Conservation (phyloP, 108 stramenopile species). For the Cyclotella choctawhatcheeana region DNA sequence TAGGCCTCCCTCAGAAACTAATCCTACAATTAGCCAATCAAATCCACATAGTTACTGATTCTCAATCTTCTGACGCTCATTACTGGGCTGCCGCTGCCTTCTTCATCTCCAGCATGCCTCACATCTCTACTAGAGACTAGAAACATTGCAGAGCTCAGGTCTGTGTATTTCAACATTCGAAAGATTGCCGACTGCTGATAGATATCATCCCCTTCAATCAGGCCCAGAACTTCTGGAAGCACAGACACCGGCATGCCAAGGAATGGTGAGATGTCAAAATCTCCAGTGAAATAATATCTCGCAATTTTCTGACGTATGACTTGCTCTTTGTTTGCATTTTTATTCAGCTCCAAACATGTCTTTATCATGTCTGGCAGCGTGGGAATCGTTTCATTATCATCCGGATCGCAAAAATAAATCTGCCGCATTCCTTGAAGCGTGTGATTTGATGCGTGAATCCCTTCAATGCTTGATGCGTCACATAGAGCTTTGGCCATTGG, state of each 20-base stretch:
- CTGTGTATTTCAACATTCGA: neutral
- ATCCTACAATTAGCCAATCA: too few relatives aligned
- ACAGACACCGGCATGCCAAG: neutral
- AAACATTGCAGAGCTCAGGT: neutral
- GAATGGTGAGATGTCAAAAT: slow-evolving; percentile 1
- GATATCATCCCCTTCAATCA: neutral
- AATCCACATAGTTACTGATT: too few relatives aligned
- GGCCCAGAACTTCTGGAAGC: neutral
- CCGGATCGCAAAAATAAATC: neutral
- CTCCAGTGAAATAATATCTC: slow-evolving; percentile 5
- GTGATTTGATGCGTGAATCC: neutral
- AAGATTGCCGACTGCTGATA: neutral
- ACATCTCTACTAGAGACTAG: too few relatives aligned
- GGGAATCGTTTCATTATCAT: neutral
- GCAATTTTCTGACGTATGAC: neutral
- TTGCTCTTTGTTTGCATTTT: neutral
- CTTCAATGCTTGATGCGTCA: neutral
- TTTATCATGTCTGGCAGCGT: neutral
- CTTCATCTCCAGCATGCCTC: too few relatives aligned
- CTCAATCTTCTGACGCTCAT: too few relatives aligned
- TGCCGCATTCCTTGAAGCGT: neutral
- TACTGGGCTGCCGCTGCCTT: too few relatives aligned
- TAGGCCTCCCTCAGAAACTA: too few relatives aligned
- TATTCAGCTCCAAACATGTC: neutral
- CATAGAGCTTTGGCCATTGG: neutral